Conservation (phyloP, 768 basidiomycete species). For the Tulasnella calospora region DNA sequence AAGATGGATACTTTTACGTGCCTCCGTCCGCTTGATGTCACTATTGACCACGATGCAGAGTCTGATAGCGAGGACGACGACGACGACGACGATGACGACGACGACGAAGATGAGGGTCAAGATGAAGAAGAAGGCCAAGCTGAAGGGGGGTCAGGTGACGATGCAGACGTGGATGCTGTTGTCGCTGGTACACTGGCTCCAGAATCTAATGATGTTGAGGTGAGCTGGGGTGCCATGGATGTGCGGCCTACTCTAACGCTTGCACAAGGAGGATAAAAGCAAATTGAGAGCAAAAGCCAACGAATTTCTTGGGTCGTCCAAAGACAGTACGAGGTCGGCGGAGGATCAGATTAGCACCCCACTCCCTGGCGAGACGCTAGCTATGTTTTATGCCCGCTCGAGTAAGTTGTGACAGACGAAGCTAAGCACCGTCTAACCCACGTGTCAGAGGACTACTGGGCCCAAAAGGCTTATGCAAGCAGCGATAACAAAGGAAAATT, state of each 20-base stretch:
- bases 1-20: constrained; percentile 77
- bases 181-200: constrained; percentile 14
- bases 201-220: constrained; percentile 15
- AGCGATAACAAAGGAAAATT: constrained; percentile 71
- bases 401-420: constrained; percentile 44
- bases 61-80: constrained; percentile 37
- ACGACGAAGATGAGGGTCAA: constrained; percentile 39
- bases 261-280: constrained; percentile 31
- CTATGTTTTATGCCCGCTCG: constrained; percentile 76
- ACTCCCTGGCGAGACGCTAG: constrained; percentile 75
- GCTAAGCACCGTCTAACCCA: not conserved
- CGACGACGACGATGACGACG: constrained; percentile 53
- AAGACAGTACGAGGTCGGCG: constrained; percentile 50
- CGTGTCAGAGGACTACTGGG: constrained; percentile 69
- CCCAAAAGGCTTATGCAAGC: constrained; percentile 57
- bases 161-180: constrained; percentile 30
- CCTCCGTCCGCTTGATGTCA: constrained; percentile 59
- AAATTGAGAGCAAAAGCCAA: constrained; percentile 45
- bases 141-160: constrained; percentile 30
- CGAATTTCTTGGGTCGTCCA: constrained; percentile 57
- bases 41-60: constrained; percentile 49
- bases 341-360: constrained; percentile 78
- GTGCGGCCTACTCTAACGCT: not conserved
- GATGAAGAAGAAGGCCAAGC: constrained; percentile 33
- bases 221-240: not conserved